Conservation (phyloP, 176 grass and related monocot genomes). For the Poa pratensis region DNA sequence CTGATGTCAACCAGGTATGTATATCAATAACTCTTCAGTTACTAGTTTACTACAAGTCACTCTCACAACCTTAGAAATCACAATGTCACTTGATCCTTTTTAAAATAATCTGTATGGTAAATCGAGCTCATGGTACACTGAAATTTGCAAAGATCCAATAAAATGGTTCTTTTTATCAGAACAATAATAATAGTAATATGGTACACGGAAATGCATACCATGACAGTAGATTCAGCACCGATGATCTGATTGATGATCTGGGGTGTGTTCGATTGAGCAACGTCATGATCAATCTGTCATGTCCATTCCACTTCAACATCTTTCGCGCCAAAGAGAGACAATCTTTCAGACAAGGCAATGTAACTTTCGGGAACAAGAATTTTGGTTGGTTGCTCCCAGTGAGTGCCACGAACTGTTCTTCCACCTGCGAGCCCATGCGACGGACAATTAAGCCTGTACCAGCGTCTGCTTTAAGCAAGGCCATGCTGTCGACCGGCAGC, state of each 20-base stretch:
- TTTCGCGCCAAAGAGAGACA: not conserved
- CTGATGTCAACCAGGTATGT: conserved; percentile 97
- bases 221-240: not conserved
- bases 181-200: not conserved
- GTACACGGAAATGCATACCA: not conserved
- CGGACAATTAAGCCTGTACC: conserved; percentile 19
- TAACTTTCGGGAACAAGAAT: conserved; percentile 43
- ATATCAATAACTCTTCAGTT: not conserved
- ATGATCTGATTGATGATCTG: not conserved
- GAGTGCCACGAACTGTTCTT: conserved; percentile 32
- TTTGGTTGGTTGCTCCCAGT: conserved; percentile 32
- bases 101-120: not conserved
- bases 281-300: conserved; percentile 18
- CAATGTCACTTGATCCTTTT: no score
- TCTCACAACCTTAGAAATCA: no score
- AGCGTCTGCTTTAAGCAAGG: conserved; percentile 49
- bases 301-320: conserved; percentile 12
- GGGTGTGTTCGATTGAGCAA: not conserved
- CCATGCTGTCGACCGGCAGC: conserved; percentile 26
- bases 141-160: not conserved
- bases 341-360: conserved; percentile 29
- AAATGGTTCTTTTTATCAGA: not conserved
- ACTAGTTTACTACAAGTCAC: not conserved
- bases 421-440: conserved; percentile 30
- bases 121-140: not conserved